A percentile compares a stretch with the other conserved stretches of the same genome.
Conservation (phyloP, 2,329 filamentous ascomycete species). For the Coniella lustricola region DNA sequence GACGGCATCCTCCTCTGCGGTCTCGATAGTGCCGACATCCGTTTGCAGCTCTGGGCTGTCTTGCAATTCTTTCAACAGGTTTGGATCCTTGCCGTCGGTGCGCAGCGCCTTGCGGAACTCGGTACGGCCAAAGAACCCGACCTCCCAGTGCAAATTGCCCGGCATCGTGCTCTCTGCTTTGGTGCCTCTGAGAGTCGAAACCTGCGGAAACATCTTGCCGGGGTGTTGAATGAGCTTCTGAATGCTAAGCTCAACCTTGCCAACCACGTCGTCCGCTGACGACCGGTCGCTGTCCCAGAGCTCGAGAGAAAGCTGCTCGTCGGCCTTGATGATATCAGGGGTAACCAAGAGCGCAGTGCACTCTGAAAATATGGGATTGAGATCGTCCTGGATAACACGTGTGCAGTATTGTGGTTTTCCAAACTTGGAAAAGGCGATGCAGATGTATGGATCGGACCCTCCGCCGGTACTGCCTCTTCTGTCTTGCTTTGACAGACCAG, state of each 20-base stretch:
- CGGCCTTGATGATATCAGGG: slow-evolving; percentile 81
- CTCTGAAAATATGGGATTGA: slow-evolving; percentile 91
- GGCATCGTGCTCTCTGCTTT: slow-evolving; percentile 85
- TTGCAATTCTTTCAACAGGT: slow-evolving; percentile 65
- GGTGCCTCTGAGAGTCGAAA: slow-evolving; percentile 75
- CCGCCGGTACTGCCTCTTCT: slow-evolving; percentile 72
- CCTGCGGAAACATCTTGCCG: slow-evolving; percentile 84
- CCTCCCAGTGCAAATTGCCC: slow-evolving; percentile 90
- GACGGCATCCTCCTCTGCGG: slow-evolving; percentile 72
- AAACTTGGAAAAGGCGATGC: slow-evolving; percentile 90
- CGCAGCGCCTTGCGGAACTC: slow-evolving; percentile 77
- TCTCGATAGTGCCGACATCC: slow-evolving; percentile 73
- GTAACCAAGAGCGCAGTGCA: slow-evolving; percentile 79
- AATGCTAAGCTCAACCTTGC: slow-evolving; percentile 88
- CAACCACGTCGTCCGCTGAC: slow-evolving; percentile 89
- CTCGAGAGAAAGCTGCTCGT: slow-evolving; percentile 89
- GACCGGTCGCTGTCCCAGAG: slow-evolving; percentile 94
- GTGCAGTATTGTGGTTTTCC: slow-evolving; percentile 98
- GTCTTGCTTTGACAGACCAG: slow-evolving; percentile 88
- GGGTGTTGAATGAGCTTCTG: slow-evolving; percentile 94
- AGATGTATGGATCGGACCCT: slow-evolving; percentile 93
- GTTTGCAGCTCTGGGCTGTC: slow-evolving; percentile 76
- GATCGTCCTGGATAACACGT: slow-evolving; percentile 86
- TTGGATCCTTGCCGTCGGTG: slow-evolving; percentile 78
- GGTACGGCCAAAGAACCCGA: slow-evolving; percentile 90